A percentile compares a stretch with the other conserved stretches of the same genome.
phyloP scores from a whole-genome alignment of 805 yeast species.

The Kodamaea jinghongensis region DNA sequence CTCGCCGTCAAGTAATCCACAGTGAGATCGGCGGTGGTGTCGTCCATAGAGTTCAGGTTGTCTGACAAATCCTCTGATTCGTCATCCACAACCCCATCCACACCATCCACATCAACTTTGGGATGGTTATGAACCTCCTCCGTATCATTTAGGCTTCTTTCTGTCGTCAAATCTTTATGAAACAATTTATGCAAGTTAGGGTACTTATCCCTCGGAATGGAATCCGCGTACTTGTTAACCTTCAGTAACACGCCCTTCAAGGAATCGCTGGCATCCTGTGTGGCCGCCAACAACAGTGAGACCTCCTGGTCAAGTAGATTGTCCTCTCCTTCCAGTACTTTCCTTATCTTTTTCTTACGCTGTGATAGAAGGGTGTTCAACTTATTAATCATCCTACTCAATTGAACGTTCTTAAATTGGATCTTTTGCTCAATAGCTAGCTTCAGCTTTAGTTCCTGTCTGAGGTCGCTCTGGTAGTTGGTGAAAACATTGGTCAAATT shows the following conservation, averaged over 20 bases:
- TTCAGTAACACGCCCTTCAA: constrained; percentile 13
- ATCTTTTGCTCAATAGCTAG: constrained; percentile 38
- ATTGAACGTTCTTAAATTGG: constrained; percentile 38
- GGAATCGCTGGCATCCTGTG: constrained; percentile 14
- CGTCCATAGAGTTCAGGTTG: no score
- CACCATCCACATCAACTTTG: no score
- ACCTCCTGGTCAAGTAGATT: constrained; percentile 10
- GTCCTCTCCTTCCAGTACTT: constrained; percentile 3
- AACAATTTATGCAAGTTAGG: constrained; percentile 14
- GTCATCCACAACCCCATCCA: no score
- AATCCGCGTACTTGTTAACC: background rate
- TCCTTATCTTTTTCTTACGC: constrained; percentile 7
- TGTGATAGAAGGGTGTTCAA: constrained; percentile 14
- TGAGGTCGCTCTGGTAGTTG: constrained; percentile 37
- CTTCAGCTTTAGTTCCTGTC: constrained; percentile 31
- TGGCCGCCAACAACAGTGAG: constrained; percentile 5
- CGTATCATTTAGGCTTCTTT: no score
- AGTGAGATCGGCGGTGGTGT: no score
- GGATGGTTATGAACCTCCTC: no score
- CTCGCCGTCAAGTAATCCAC: no score
- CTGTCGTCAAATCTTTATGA: constrained; percentile 1
- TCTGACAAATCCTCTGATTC: no score
- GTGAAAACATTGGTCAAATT: constrained; percentile 25
- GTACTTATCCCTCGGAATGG: constrained; percentile 9
- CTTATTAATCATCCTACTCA: constrained; percentile 28